Base-by-base conservation (phyloP, 2,329 filamentous ascomycete species). In the Fusarium longipes region DNA sequence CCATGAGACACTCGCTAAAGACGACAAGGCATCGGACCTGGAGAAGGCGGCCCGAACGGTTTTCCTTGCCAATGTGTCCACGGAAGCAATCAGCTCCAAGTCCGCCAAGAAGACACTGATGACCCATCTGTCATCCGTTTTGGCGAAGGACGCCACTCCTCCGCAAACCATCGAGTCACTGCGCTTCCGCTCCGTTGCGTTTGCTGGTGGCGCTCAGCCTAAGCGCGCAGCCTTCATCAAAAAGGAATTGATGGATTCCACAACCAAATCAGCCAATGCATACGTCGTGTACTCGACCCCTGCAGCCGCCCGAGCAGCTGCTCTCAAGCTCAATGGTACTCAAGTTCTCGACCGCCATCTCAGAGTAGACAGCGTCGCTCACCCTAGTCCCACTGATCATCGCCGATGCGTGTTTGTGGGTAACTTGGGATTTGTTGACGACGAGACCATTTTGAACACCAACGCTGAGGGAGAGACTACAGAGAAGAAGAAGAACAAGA, bases 171-270 rank as follows among this genome's bases (percentile, higher is more conserved):
- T 99, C 42, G 92, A 97, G 77, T 97, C 94, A 3, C 84, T 99
- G 63, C 93, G 96, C 22, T 99, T 98, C 84, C 92, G 96, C 58
- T 98, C 95, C 9, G 93, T 93, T 15, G 92, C 96, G 4, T 98
- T 96, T 77, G 87, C 91, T 7, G 88, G 88, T 27, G 86, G 84
- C 33, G 83, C 89, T 17, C 86, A 97, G 57, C 96, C 96, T 48
- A 97, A 97, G 81, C 92, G 95, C 65, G 96, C 95, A n/a, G 92
- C 96, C 24, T 98, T 89, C 77, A 96, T 95, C 64, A 96, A 93
- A 73, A 93, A 94, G 77, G 90, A 93, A 24, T 83, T 98, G 58
- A 95, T 97, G 90, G 90, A 92, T 63, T 88, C 93, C 20, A 99
- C 96, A 2, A 96, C 95, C 1, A 93, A 92, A 74, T 96, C 92